Conservation (phyloP, 805 yeast species). For the Kazachstania taianensis region DNA sequence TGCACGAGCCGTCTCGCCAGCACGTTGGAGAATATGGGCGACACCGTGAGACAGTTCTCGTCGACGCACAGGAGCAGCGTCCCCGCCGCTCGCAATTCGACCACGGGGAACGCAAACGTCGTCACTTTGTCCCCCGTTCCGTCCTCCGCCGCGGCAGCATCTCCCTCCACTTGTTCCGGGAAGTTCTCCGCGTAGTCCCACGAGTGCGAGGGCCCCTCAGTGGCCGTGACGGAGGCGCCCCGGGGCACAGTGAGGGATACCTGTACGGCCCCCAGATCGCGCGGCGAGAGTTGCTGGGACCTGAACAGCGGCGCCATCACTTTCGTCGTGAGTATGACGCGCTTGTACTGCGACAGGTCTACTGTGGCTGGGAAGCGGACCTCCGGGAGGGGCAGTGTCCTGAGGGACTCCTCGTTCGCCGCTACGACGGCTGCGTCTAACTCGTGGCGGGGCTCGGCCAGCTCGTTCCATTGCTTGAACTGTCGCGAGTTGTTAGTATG, state of each 20-base stretch:
- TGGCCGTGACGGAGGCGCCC: conserved; percentile 12
- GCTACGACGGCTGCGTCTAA: conserved; percentile 27
- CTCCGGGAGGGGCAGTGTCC: conserved; percentile 24
- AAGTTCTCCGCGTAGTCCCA: conserved; percentile 22
- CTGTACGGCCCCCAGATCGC: not conserved
- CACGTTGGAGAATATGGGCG: conserved; percentile 29
- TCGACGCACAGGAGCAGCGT: conserved; percentile 17
- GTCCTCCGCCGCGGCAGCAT: conserved; percentile 9
- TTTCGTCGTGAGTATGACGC: conserved; percentile 18
- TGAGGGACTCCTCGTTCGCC: conserved; percentile 18
- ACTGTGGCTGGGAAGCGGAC: conserved; percentile 15
- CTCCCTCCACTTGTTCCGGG: conserved; percentile 17
- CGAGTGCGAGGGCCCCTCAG: conserved; percentile 6
- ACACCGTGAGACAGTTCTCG: conserved; percentile 25
- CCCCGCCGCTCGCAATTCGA: conserved; percentile 9
- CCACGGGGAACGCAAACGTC: conserved; percentile 15
- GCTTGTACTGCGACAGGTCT: conserved; percentile 10
- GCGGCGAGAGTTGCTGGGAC: not conserved
- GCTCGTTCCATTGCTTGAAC: conserved; percentile 44
- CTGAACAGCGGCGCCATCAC: conserved; percentile 24
- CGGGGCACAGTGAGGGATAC: conserved; percentile 6
- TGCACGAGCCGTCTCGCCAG: conserved; percentile 20
- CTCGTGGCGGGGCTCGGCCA: conserved; percentile 39
- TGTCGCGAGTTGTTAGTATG: too few species aligned
- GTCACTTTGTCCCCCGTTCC: conserved; percentile 6